Evolutionary conservation across 805 yeast genomes (phyloP), one percentile per base, ranked within the genome.

Genomic region (Ascoidea asiatica): DNA sequence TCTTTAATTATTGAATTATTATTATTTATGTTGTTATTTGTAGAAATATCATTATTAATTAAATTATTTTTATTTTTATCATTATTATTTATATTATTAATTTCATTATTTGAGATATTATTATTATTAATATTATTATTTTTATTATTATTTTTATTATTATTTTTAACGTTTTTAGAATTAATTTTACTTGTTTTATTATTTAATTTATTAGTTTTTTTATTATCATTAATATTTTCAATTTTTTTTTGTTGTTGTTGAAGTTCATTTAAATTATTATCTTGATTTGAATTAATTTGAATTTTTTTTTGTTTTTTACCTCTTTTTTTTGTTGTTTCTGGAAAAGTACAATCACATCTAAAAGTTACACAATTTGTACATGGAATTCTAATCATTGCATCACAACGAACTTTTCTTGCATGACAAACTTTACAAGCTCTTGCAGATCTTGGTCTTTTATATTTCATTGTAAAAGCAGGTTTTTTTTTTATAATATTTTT

Each of bases 401-500:
- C 86, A 61, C 94, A 83, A 35, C 88, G 72, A n/a, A 83, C 92
- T 53, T 83, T 83, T 35, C 92, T 66, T 5, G 80, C 72, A 44
- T 86, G 77, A 55, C 92, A 84, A n/a, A 82, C 81, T 38, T 75
- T 71, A 56, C 92, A 82, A 2, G 89, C 90, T 41, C 85, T 61
- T 6, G 82, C 64, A 0, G 87, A 82, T 43, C 89, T 63, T 29
- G 35, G 35, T 29, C 35, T 29, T 29, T 29, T 29, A 29, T 29
- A 29, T 29, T 29, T 29, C 35, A 29, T 29, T 8, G 35, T 29
- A 15, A 29, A 29, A 15, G 35, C 8, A 29, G 35, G 35, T 29
- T 29, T 29, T 29, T 29, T 29, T 29, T 29, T 29, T 29, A 15
- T 29, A 8, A 11, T 29, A 29, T 29, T 29, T 11, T 8, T 8